Evolutionary conservation across 495 filamentous ascomycete species (phyloP).

Genomic region (Trichoderma asperelloides): DNA sequence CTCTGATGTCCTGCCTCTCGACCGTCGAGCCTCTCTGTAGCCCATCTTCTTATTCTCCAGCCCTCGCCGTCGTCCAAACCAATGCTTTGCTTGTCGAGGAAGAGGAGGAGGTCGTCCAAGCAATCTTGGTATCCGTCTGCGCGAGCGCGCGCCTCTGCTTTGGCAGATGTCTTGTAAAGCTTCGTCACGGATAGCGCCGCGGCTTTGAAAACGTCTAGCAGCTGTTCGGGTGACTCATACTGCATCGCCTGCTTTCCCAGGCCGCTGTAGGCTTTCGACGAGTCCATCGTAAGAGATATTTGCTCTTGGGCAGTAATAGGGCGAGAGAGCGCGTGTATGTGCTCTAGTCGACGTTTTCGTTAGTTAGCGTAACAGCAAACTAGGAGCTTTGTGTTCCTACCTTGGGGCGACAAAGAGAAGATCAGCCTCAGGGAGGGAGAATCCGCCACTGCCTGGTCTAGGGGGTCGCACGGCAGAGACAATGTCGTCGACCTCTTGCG

Average conservation of each 20-base stretch:
- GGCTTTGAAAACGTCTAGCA: conserved; percentile 81
- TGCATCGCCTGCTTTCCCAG: not conserved
- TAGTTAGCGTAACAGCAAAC: not conserved
- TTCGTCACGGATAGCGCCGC: conserved; percentile 93
- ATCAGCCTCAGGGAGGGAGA: not conserved
- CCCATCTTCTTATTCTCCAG: conserved; percentile 76
- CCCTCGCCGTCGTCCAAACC: conserved; percentile 73
- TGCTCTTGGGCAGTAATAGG: not conserved
- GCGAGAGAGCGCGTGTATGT: not conserved
- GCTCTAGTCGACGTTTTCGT: not conserved
- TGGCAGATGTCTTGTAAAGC: conserved; percentile 82
- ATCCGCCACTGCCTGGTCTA: not conserved
- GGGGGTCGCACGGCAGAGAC: not conserved
- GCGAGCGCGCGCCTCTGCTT: conserved; percentile 63
- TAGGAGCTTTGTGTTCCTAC: conserved; percentile 6
- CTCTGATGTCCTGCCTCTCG: conserved; percentile 33
- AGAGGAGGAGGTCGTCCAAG: conserved; percentile 76
- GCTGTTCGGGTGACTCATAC: conserved; percentile 61
- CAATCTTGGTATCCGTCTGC: conserved; percentile 87
- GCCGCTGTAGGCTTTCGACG: not conserved
- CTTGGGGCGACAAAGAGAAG: not conserved
- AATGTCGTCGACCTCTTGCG: not conserved
- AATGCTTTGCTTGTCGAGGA: conserved; percentile 73
- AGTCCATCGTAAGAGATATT: not conserved
- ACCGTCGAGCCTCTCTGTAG: conserved; percentile 65